These are phyloP conservation scores for Bolboschoenoplectus hybrid DNA, from an alignment of 202 grass and related monocot genomes.

Conservation along the genomic window DNA sequence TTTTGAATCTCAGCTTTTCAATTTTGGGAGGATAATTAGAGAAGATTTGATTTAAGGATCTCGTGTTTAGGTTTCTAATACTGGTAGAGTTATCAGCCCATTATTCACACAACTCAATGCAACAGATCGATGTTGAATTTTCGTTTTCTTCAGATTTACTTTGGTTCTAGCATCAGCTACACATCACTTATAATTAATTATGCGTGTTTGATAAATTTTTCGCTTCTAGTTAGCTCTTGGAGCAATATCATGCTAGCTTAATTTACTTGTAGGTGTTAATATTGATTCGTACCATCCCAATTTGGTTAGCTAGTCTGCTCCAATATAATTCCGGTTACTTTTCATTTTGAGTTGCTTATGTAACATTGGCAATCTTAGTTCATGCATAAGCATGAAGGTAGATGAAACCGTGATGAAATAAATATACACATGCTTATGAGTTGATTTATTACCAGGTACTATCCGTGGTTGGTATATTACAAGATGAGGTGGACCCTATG, in stretches of 20 bases:
- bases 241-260: not conserved
- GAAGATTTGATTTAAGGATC: not conserved
- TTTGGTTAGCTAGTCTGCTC: not conserved
- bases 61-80: not conserved
- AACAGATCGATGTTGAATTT: not conserved
- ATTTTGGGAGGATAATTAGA: not conserved
- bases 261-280: not conserved
- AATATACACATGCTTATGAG: conserved; percentile 27
- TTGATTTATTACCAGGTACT: conserved; percentile 62
- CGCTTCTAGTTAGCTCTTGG: not conserved
- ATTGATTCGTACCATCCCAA: not conserved
- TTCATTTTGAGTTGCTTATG: not conserved
- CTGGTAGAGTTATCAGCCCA: not conserved
- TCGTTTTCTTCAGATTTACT: not conserved
- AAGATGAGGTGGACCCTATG: conserved; percentile 99
- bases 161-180: not conserved
- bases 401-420: not conserved
- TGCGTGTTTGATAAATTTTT: conserved; percentile 16
- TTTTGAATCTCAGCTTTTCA: conserved; percentile 16
- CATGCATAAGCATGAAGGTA: not conserved
- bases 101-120: not conserved
- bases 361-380: not conserved
- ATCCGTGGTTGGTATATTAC: conserved; percentile 90
- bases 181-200: not conserved
- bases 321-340: not conserved